These are phyloP conservation scores for Didymella sp. DNA, from an alignment of 2,329 filamentous ascomycete genomes.

Conservation along the genomic window DNA sequence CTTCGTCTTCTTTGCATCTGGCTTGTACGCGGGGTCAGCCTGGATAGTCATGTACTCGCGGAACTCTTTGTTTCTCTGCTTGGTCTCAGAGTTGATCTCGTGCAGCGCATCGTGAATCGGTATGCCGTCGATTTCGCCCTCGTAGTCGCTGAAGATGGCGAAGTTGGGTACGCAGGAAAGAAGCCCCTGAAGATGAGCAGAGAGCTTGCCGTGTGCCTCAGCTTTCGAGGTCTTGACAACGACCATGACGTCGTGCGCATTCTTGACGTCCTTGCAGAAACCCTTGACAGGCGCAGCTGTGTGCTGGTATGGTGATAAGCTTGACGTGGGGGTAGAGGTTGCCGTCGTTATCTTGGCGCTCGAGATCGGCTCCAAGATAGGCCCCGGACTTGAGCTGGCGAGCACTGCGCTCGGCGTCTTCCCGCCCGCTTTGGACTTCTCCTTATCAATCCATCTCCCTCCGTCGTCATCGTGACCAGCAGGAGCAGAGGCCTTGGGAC, in stretches of 20 bases:
- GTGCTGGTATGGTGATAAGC: neutral
- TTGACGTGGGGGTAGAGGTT: slow-evolving; percentile 4
- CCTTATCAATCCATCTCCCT: slow-evolving; percentile 29
- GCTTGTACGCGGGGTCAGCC: slow-evolving; percentile 52
- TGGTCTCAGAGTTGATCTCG: slow-evolving; percentile 46
- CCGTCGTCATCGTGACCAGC: slow-evolving; percentile 29
- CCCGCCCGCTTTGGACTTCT: slow-evolving; percentile 12
- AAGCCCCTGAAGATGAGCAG: slow-evolving; percentile 61
- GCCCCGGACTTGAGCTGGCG: slow-evolving; percentile 5
- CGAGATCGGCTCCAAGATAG: slow-evolving; percentile 14
- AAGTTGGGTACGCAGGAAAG: slow-evolving; percentile 63
- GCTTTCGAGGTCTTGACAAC: slow-evolving; percentile 66
- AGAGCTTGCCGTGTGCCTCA: slow-evolving; percentile 63
- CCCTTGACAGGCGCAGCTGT: slow-evolving; percentile 8
- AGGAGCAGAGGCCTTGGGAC: slow-evolving; percentile 16
- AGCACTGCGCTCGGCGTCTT: neutral
- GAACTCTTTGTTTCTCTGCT: slow-evolving; percentile 56
- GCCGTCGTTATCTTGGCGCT: slow-evolving; percentile 11
- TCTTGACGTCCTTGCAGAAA: slow-evolving; percentile 38
- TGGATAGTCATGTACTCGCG: slow-evolving; percentile 59
- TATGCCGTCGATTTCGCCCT: slow-evolving; percentile 59
- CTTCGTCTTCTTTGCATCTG: slow-evolving; percentile 53
- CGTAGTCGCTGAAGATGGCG: slow-evolving; percentile 66
- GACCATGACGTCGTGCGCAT: slow-evolving; percentile 61
- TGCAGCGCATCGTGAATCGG: slow-evolving; percentile 60